Base-by-base conservation (phyloP, 805 yeast genomes). In the Candida lessepsii region DNA sequence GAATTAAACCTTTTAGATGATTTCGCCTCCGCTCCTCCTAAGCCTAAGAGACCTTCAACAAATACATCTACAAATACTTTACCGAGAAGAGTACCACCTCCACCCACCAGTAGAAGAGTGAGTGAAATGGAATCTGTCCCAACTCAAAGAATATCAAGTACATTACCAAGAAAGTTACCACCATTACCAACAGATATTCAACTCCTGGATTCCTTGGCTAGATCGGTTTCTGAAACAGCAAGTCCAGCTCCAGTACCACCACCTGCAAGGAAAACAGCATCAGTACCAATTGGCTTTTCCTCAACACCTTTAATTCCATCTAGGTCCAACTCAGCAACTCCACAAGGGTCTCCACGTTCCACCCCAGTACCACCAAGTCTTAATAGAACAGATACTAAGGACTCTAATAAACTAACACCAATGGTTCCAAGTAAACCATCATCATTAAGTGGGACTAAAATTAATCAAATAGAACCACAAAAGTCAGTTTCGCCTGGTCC, bases 261-360 rank as follows among this genome's bases (percentile, higher is more conserved):
- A 9, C 50, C 53, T 1, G 36, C 51, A 13, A 40, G 48, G 3
- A 32, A 41, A n/a, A 37, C 38, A 21, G n/a, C 58, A 52, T 9
- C 46, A 14, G 46, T 49, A 4, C 68, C 68, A 9, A 45, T 61
- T 31, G 73, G 67, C 2, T 67, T 67, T 38, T 51, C 67, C 3
- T 45, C 67, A 1, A 53, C 69, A 1, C 73, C 73, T 1, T 59
- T 69, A 14, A 58, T 67, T 15, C 73, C 73, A 5, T 60, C 61
- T 16, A 50, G 65, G 34, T 58, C 65, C 7, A 57, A 50, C 27
- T 56, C 68, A 4, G 49, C 53, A 2, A 55, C 67, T 2, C 61
- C 66, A 2, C 37, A 44, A 47, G 46, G 39, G 19, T 38, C 51
- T 16, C 44, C 49, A 1, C 31, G 16, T 1, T 54, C 63, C 1